A percentile compares a stretch with the other conserved stretches of the same genome.
Conservation (phyloP, 371 early-diverging fungal species). For the Dichotomocladium elegans region DNA sequence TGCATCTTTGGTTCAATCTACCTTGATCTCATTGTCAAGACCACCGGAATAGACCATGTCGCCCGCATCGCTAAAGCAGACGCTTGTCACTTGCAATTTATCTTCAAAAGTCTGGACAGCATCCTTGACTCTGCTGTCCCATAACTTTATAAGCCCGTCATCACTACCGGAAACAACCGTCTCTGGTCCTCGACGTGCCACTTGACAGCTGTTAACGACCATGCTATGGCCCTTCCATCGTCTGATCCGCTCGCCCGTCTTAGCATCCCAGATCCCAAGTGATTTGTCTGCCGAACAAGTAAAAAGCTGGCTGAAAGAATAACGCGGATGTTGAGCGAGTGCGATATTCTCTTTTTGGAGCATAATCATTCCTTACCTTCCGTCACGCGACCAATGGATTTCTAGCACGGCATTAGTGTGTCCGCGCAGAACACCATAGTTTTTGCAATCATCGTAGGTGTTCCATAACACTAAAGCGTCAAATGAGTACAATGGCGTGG, state of each 20-base stretch:
- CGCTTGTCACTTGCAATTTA: conserved; percentile 77
- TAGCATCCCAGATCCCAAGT: conserved; percentile 77
- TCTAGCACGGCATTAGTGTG: conserved; percentile 86
- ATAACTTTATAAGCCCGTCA: conserved; percentile 69
- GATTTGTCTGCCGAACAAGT: conserved; percentile 75
- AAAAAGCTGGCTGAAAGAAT: conserved; percentile 47
- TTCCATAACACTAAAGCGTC: conserved; percentile 78
- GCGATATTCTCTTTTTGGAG: background rate
- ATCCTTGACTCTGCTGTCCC: conserved; percentile 76
- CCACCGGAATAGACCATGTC: conserved; percentile 83
- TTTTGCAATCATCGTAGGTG: conserved; percentile 84
- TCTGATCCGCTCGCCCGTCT: conserved; percentile 69
- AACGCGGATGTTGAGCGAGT: background rate
- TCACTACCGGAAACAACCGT: conserved; percentile 75
- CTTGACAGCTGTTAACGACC: conserved; percentile 72
- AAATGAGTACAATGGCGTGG: no score
- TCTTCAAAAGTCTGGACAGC: conserved; percentile 70
- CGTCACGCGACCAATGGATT: conserved; percentile 87
- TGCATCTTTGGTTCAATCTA: conserved; percentile 8
- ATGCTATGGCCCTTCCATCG: conserved; percentile 72
- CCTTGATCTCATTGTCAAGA: conserved; percentile 86
- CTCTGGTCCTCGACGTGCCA: conserved; percentile 63
- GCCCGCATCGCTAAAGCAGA: conserved; percentile 75
- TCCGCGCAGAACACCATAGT: conserved; percentile 83
- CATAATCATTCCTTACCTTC: conserved; percentile 38